Evolutionary conservation across 1,139 yeast genomes (phyloP), one percentile per base, ranked within the genome.

Genomic region (Spencermartinsiella ligniputridi): DNA sequence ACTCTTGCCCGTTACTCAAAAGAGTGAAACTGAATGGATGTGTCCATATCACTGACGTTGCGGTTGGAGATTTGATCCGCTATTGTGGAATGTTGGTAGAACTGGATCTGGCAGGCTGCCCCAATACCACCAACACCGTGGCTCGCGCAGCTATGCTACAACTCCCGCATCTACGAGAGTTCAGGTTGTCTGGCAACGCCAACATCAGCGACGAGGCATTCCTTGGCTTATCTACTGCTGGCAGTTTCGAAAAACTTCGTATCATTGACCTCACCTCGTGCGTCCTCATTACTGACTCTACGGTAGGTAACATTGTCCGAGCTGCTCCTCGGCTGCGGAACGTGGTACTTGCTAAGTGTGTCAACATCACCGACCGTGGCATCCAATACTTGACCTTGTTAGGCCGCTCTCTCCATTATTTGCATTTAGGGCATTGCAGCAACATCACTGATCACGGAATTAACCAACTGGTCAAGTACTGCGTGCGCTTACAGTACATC

Each of bases 371-470:
- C 1, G 97, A 92, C 69, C 76, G 83, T 1, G 81, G 95, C 1
- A 70, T 92, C 37, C 72, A 81, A 48, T 82, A 89, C 17, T 72
- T 89, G 52, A 74, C 94, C 11, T 75, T 73, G 40, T 70, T 90
- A 47, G 96, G 95, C 5, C 80, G 87, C 59, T 83, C 83, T 57
- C 71, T 92, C 54, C 97, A 90, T 62, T 88, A 89, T 57, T 75
- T 92, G 45, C 98, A 92, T 67, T 75, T 92, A 52, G 97, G 97
- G 20, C 98, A 92, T 68, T 92, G 98, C 69, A 79, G 82, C 42
- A 79, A 83, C 58, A 85, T 92, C 46, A 92, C 97, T 1, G 97
- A 92, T 66, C 78, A 76, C 50, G 96, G 97, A 15, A 94, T 92
- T 19, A 77, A 79, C 17, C 74, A 78, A 11, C 71, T 92, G 51